Evolutionary conservation across 1,284 basidiomycete species (phyloP).

Genomic region (Ceratobasidium sp.): DNA sequence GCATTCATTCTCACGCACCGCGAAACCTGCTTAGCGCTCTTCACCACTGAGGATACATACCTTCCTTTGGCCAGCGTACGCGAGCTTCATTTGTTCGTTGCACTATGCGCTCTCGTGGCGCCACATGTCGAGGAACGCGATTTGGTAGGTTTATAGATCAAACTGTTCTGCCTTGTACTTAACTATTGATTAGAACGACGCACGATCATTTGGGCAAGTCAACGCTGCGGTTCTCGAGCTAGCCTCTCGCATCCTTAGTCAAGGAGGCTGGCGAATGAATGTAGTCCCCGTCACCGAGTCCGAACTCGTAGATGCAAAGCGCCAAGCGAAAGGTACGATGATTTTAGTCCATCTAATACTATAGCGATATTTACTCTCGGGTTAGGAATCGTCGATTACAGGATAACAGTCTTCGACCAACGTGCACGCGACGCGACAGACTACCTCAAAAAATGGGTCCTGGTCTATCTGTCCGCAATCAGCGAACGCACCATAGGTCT

Average conservation of each 20-base stretch:
- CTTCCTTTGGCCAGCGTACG: slow-evolving; percentile 76
- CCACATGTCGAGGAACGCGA: slow-evolving; percentile 81
- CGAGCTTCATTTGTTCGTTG: slow-evolving; percentile 82
- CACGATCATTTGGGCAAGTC: slow-evolving; percentile 74
- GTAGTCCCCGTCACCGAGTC: slow-evolving; percentile 78
- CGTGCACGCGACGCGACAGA: slow-evolving; percentile 42
- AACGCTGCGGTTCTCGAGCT: slow-evolving; percentile 85
- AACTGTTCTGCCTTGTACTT: too few relatives aligned
- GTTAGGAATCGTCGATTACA: slow-evolving; percentile 47
- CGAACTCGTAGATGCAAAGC: slow-evolving; percentile 71
- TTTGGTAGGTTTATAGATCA: slow-evolving; percentile 73
- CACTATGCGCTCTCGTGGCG: slow-evolving; percentile 74
- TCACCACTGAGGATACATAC: slow-evolving; percentile 77
- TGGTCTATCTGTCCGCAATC: slow-evolving; percentile 47
- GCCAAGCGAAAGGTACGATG: slow-evolving; percentile 66
- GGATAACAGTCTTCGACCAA: slow-evolving; percentile 46
- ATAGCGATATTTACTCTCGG: neutral
- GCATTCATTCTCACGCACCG: slow-evolving; percentile 84
- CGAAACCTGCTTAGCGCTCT: slow-evolving; percentile 81
- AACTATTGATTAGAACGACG: slow-evolving; percentile 42
- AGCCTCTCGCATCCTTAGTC: slow-evolving; percentile 80
- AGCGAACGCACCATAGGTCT: slow-evolving; percentile 44
- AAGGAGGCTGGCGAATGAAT: slow-evolving; percentile 69
- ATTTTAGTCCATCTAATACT: too few relatives aligned
- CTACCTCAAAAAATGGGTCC: slow-evolving; percentile 48